These are phyloP conservation scores for Termitomyces sp. DNA, from an alignment of 768 basidiomycete species.

Conservation along the genomic window DNA sequence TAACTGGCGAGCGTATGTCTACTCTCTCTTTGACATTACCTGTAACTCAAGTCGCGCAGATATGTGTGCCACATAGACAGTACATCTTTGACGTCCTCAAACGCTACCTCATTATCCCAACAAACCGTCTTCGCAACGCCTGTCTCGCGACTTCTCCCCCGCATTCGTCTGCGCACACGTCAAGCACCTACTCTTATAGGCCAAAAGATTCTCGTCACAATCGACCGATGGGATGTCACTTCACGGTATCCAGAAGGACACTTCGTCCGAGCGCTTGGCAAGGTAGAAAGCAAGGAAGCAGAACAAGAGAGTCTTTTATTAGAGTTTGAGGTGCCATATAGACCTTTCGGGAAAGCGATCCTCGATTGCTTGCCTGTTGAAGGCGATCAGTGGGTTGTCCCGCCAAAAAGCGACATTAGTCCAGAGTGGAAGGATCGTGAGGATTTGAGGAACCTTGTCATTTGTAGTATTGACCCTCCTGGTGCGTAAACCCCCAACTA, in stretches of 20 bases:
- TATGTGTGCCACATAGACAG: constrained; percentile 96
- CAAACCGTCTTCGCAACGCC: constrained; percentile 96
- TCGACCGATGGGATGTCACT: constrained; percentile 86
- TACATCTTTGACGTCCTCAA: constrained; percentile 76
- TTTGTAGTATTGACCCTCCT: constrained; percentile 98
- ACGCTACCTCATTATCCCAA: constrained; percentile 71
- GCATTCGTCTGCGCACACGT: constrained; percentile 90
- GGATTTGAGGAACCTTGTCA: constrained; percentile 78
- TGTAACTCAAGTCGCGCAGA: constrained; percentile 27
- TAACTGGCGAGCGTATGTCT: constrained; percentile 85
- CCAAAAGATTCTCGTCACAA: constrained; percentile 94
- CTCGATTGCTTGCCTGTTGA: constrained; percentile 84
- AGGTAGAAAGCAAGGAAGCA: constrained; percentile 90
- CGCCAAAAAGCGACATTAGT: constrained; percentile 50
- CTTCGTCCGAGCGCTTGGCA: constrained; percentile 88
- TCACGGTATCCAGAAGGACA: constrained; percentile 96
- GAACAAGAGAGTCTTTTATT: constrained; percentile 91
- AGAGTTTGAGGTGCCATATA: constrained; percentile 93
- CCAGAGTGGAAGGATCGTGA: constrained; percentile 75
- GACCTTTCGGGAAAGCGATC: constrained; percentile 96
- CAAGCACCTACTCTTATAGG: constrained; percentile 85
- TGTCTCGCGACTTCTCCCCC: constrained; percentile 84
- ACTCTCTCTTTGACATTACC: neutral
- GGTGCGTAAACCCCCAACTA: constrained; percentile 33
- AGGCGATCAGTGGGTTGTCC: constrained; percentile 92